Base-by-base conservation (phyloP, 1,139 yeast species). In the Geotrichum fermentans region DNA sequence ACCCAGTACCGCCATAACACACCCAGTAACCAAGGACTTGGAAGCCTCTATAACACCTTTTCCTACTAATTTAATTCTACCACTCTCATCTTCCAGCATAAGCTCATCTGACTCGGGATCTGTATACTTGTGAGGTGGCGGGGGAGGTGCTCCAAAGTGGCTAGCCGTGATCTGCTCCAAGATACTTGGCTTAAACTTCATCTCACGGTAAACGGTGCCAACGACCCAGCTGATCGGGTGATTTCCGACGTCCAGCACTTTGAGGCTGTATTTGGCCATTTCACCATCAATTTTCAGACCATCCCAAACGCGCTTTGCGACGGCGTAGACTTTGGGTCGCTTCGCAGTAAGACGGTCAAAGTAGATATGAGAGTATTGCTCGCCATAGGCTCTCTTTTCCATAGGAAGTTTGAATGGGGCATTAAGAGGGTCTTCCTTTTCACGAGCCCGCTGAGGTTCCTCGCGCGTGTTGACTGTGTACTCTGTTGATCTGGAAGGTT, bases 51-150 rank as follows among this genome's bases (percentile, higher is more conserved):
- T 71, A 45, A 82, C 69, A 17, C 75, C 72, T 32, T 79, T 83
- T 29, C 95, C 95, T 44, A 78, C 80, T 29, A 92, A 69, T 26
- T 80, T 66, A 10, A 95, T 83, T 44, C 99, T 73, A 4, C 99
- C 98, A 45, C 92, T 82, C 61, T 90, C 97, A 66, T 94, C 98
- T 65, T 92, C 98, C 40, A 94, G 65, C 82, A 83, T 79, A 20
- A 86, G 60, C 52, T 72, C 74, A 58, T 81, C 87, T 18, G 80
- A 71, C 1, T 74, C 77, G 0, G 79, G 74, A 54, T 77, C 83
- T 24, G 75, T 70, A 54, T 80, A 82, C 28, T 75, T 68, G 40
- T 66, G 70, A 2, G 68, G 68, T 3, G 64, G 62, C 16, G 54
- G 58, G 2, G 73, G 70, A 14, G 65, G 61, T 3, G 64, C 63